Evolutionary conservation across 768 basidiomycete species (phyloP).

Genomic region (Trametes cinnabarina): DNA sequence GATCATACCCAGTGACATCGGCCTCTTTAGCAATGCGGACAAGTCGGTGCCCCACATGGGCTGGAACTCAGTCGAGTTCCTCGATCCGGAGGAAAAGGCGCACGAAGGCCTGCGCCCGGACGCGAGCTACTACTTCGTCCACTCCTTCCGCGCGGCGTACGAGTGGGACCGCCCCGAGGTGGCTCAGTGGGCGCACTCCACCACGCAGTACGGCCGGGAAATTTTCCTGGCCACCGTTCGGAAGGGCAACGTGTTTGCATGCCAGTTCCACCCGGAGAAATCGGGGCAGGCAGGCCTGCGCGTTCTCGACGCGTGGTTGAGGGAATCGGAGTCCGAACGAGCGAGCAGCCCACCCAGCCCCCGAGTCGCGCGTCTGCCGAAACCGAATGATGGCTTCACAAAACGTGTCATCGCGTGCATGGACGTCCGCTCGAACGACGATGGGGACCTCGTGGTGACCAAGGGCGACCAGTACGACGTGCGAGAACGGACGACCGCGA

Average conservation of each 20-base stretch:
- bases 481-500: slow-evolving; percentile 52
- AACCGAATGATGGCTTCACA: slow-evolving; percentile 65
- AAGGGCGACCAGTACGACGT: slow-evolving; percentile 99
- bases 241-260: slow-evolving; percentile 82
- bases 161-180: slow-evolving; percentile 54
- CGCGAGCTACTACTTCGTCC: slow-evolving; percentile 94
- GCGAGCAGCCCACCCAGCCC: slow-evolving; percentile 34
- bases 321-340: slow-evolving; percentile 45
- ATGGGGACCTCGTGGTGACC: slow-evolving; percentile 96
- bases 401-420: slow-evolving; percentile 96
- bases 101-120: slow-evolving; percentile 48
- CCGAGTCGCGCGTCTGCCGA: slow-evolving; percentile 38
- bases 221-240: slow-evolving; percentile 84
- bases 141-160: slow-evolving; percentile 88
- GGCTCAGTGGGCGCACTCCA: slow-evolving; percentile 77
- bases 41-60: slow-evolving; percentile 98
- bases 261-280: slow-evolving; percentile 99
- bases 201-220: slow-evolving; percentile 93
- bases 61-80: slow-evolving; percentile 79
- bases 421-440: slow-evolving; percentile 95
- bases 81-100: slow-evolving; percentile 43
- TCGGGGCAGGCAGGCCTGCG: slow-evolving; percentile 84
- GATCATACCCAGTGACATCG: slow-evolving; percentile 79
- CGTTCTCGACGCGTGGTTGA: slow-evolving; percentile 80
- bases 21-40: slow-evolving; percentile 62